Evolutionary conservation across 2,329 filamentous ascomycete genomes (phyloP), one percentile per base, ranked within the genome.

Genomic region (Madurella mycetomatis): DNA sequence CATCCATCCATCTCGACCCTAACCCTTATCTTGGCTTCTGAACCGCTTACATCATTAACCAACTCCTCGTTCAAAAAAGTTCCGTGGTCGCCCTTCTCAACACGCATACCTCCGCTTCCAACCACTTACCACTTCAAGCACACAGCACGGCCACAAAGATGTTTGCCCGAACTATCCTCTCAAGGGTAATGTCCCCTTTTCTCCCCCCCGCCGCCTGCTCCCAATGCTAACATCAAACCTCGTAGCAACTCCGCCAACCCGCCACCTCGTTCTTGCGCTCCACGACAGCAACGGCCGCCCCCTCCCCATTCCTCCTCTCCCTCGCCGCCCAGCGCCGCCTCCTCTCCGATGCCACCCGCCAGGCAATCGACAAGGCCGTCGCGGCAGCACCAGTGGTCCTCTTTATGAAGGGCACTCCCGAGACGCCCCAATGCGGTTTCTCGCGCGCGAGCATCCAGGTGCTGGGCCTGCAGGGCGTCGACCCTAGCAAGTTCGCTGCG

Each of bases 391-490:
- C 92, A 2, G 92, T 99, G 0, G 94, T 99, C 1, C 80, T 99
- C 54, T 99, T 99, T 76, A 92, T 92, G 88, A 92, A 92, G 74
- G 88, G 88, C 53, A 92, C 88, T 5, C 88, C 88, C 31, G 88
- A 92, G 72, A 87, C 80, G 55, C 88, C 88, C 17, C 87, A 91
- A 71, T 92, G 88, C 71, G 70, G 94, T 44, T 99, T 96, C 79
- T 97, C 92, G 55, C 84, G 92, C 65, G 92, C 92, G 51, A 90
- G 83, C 69, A 95, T 99, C 70, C 92, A 97, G 78, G 92, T 99
- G 66, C 79, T 99, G 60, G 90, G 92, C 54, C 74, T 96, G 66
- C 92, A 99, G 75, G 94, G 94, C 60, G 91, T 99, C 58, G 89
- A 97, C 74, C 94, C 94, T 15, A 80, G 82, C 61, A 97, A 97